These are phyloP conservation scores for Alternaria infectoria DNA, from an alignment of 2,329 filamentous ascomycete genomes.

Conservation along the genomic window DNA sequence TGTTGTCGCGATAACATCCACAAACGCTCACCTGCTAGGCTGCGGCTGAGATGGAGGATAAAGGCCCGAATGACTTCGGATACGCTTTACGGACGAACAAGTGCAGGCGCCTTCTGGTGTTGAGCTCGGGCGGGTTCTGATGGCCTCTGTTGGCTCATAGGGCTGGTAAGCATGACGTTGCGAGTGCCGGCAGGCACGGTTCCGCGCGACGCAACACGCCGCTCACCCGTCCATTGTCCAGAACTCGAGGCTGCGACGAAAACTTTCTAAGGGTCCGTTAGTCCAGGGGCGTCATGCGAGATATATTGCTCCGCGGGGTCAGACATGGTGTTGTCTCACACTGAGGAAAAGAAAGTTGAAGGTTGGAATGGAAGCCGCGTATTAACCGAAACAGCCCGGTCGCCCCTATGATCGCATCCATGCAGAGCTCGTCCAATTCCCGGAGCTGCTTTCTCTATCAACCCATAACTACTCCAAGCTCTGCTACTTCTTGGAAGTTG, in stretches of 20 bases:
- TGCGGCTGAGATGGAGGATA: not conserved
- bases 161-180: not conserved
- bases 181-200: not conserved
- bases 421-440: not conserved
- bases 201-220: not conserved
- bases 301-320: not conserved
- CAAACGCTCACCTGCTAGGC: not conserved
- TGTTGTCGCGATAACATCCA: not conserved
- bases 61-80: not conserved
- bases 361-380: not conserved
- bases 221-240: not conserved
- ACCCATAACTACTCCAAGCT: not conserved
- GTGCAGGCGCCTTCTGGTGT: not conserved
- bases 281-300: not conserved
- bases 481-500: not conserved
- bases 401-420: not conserved
- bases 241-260: not conserved
- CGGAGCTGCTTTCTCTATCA: not conserved
- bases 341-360: not conserved
- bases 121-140: not conserved
- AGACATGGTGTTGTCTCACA: not conserved
- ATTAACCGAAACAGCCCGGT: not conserved
- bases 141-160: not conserved
- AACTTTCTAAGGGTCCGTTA: not conserved
- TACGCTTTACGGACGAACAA: not conserved